Conservation (phyloP, 2,329 filamentous ascomycete species). For the Penicillium sp. region DNA sequence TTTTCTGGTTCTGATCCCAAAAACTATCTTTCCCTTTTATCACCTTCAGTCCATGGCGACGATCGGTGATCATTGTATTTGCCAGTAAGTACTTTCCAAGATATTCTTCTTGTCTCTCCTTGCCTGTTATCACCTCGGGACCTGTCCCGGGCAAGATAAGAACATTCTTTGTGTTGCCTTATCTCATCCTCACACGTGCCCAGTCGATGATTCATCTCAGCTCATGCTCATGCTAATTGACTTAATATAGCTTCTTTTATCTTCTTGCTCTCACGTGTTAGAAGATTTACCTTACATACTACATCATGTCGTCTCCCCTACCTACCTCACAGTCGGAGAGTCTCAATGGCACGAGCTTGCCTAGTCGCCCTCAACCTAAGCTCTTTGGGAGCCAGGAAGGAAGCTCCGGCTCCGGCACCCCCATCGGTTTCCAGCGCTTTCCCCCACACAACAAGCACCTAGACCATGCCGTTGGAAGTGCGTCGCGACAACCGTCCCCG, state of each 20-base stretch:
- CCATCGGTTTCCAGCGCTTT: constrained; percentile 42
- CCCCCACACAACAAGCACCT: constrained; percentile 56
- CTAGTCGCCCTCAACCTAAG: constrained; percentile 31
- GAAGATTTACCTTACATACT: constrained; percentile 15
- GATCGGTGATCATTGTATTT: constrained; percentile 17
- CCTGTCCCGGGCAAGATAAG: constrained; percentile 12
- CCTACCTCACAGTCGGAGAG: constrained; percentile 28
- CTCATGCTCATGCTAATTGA: constrained; percentile 8
- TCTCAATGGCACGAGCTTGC: constrained; percentile 28
- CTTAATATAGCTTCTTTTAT: constrained; percentile 14
- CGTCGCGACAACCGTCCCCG: constrained; percentile 71
- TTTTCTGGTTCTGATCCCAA: constrained; percentile 6
- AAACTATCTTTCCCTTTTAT: not conserved
- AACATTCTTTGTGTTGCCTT: constrained; percentile 9
- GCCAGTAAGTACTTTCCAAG: not conserved
- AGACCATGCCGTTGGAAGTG: constrained; percentile 52
- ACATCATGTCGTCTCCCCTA: constrained; percentile 32
- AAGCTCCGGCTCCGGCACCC: constrained; percentile 39
- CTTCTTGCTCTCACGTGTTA: constrained; percentile 12
- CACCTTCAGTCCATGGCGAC: constrained; percentile 22
- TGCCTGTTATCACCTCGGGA: constrained; percentile 13
- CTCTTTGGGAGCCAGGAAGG: constrained; percentile 34
- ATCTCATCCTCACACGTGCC: constrained; percentile 8
- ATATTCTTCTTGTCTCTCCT: constrained; percentile 3
- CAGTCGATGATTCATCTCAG: constrained; percentile 7